Percentiles rank a stretch among this genome's conserved stretches.
phyloP scores from a whole-genome alignment of 352 stramenopile species.

The Phytophthora lateralis region DNA sequence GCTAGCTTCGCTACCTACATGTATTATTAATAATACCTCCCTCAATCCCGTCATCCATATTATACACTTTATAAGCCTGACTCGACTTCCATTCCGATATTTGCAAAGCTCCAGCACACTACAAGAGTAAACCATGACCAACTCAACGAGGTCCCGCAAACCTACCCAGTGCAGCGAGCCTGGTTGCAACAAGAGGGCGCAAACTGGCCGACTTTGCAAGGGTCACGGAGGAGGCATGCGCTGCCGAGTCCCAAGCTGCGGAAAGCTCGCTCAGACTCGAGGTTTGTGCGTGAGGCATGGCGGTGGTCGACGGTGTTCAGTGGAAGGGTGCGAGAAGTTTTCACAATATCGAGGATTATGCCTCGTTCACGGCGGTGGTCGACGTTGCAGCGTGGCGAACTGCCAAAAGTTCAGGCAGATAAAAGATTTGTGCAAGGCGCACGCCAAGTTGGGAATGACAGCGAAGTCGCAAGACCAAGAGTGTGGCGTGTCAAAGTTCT shows the following conservation, averaged over 20 bases:
- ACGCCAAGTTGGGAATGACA: too few species aligned
- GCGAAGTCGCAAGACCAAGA: too few species aligned
- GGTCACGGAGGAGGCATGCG: not conserved
- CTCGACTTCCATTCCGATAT: not conserved
- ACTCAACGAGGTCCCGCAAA: not conserved
- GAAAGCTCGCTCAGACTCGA: not conserved
- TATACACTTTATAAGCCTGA: too few species aligned
- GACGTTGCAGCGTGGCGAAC: too few species aligned
- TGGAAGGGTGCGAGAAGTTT: not conserved
- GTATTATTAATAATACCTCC: too few species aligned
- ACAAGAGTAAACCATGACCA: not conserved
- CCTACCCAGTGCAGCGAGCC: not conserved
- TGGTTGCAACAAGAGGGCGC: slow-evolving; percentile 6
- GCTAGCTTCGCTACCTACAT: too few species aligned
- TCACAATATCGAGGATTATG: too few species aligned
- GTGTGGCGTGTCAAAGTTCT: too few species aligned
- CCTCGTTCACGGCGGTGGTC: too few species aligned
- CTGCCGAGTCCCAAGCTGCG: not conserved
- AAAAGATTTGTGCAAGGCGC: too few species aligned
- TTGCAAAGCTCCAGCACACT: not conserved
- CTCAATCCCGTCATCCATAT: too few species aligned
- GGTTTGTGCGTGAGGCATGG: not conserved
- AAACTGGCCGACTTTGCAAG: slow-evolving; percentile 6
- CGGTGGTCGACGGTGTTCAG: not conserved
- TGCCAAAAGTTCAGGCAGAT: too few species aligned